A percentile compares a stretch with the other conserved stretches of the same genome.
Conservation (phyloP, 2,329 filamentous ascomycete genomes). For the Aspergillus proliferans region DNA sequence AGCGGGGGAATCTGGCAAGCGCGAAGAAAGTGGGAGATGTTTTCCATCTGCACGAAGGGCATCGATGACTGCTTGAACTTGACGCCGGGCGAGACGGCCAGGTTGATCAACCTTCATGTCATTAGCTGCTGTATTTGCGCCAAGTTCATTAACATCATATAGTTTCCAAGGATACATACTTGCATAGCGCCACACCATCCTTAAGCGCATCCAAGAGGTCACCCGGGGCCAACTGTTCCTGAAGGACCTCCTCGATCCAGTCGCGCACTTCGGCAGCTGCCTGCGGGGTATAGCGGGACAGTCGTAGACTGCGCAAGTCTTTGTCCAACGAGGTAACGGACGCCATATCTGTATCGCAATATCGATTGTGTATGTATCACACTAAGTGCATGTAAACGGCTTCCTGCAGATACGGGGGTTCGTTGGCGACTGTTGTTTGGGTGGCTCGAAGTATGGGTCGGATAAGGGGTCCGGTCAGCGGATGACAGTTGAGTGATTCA, state of each 20-base stretch:
- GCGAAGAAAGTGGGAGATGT: conserved; percentile 90
- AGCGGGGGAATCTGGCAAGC: conserved; percentile 81
- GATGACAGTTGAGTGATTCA: neutral
- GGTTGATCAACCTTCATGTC: conserved; percentile 68
- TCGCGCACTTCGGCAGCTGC: conserved; percentile 75
- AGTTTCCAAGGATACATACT: conserved; percentile 48
- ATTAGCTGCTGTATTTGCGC: conserved; percentile 6
- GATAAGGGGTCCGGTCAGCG: neutral
- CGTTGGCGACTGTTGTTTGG: neutral
- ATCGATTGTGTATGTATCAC: neutral
- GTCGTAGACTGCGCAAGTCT: conserved; percentile 86
- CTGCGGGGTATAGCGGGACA: conserved; percentile 86
- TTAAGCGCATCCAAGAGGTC: conserved; percentile 83
- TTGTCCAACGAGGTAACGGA: conserved; percentile 91
- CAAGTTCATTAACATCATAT: too few relatives aligned
- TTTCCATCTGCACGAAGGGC: conserved; percentile 99
- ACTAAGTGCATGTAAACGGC: neutral
- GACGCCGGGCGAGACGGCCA: conserved; percentile 69
- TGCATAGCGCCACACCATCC: conserved; percentile 89
- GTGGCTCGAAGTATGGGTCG: neutral
- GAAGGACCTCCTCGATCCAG: conserved; percentile 81
- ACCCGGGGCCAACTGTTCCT: conserved; percentile 61
- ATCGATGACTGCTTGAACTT: conserved; percentile 88
- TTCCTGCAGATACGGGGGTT: neutral
- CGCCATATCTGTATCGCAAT: conserved; percentile 59